phyloP scores from a whole-genome alignment of 352 stramenopile species.

The Phytophthora hibernalis region DNA sequence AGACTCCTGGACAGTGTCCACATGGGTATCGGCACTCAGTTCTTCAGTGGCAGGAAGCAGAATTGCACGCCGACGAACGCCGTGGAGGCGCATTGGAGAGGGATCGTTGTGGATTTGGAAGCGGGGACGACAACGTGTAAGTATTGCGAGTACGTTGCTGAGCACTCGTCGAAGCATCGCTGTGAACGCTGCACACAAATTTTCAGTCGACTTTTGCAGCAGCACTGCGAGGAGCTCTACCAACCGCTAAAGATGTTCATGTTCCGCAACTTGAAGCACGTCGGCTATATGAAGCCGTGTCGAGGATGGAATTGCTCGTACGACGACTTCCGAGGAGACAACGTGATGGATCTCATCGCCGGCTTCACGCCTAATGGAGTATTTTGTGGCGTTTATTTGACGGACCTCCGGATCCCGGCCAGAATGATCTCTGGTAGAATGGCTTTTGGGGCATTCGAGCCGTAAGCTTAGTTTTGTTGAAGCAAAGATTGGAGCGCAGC shows the following conservation, averaged over 20 bases:
- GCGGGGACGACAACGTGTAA: conserved; percentile 14
- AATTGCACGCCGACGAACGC: conserved; percentile 25
- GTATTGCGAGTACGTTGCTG: conserved; percentile 26
- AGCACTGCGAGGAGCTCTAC: conserved; percentile 34
- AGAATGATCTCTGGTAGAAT: conserved; percentile 19
- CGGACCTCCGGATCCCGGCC: conserved; percentile 26
- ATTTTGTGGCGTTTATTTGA: conserved; percentile 40
- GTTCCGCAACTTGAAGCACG: conserved; percentile 33
- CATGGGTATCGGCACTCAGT: conserved; percentile 34
- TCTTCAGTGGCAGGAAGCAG: conserved; percentile 38
- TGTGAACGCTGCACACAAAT: conserved; percentile 36
- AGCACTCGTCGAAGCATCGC: conserved; percentile 22
- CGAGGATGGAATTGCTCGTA: conserved; percentile 28
- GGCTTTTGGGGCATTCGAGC: conserved; percentile 26
- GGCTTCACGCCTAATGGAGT: conserved; percentile 33
- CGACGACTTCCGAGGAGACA: conserved; percentile 12
- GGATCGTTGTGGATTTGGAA: conserved; percentile 24
- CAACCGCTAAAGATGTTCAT: conserved; percentile 39
- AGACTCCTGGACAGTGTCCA: conserved; percentile 31
- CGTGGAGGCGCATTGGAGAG: conserved; percentile 36
- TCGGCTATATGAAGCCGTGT: conserved; percentile 32
- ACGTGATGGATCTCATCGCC: conserved; percentile 34
- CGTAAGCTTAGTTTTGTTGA: not conserved
- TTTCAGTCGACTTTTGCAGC: conserved; percentile 23
- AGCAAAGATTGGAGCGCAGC: not conserved